Conservation (phyloP, 202 grass and related monocot species). For the Zizania palustris region DNA sequence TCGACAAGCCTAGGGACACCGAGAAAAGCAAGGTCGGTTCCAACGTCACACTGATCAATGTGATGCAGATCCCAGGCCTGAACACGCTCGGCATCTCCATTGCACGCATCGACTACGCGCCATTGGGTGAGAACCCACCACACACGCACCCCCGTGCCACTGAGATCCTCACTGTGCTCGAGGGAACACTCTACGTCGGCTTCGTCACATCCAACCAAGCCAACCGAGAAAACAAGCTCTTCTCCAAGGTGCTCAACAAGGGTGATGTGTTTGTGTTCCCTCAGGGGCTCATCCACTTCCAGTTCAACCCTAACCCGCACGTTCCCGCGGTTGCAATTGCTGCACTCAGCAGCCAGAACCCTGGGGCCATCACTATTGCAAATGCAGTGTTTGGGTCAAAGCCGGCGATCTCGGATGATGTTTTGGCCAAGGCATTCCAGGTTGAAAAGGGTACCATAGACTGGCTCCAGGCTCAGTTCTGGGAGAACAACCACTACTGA, state of each 20-base stretch:
- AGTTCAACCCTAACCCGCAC: constrained; percentile 33
- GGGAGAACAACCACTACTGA: constrained; percentile 35
- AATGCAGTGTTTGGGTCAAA: constrained; percentile 40
- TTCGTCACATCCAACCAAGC: constrained; percentile 38
- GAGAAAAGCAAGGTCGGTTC: constrained; percentile 42
- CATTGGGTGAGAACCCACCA: constrained; percentile 43
- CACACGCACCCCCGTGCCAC: constrained; percentile 51
- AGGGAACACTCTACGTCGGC: constrained; percentile 43
- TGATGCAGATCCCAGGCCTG: constrained; percentile 39
- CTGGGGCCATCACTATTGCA: constrained; percentile 37
- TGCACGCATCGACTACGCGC: constrained; percentile 36
- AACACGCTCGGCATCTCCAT: constrained; percentile 52
- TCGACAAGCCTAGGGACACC: constrained; percentile 38
- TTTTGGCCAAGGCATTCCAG: constrained; percentile 44
- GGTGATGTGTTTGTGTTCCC: constrained; percentile 53
- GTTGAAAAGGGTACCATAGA: constrained; percentile 39
- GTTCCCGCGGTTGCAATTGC: constrained; percentile 36
- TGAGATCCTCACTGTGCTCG: constrained; percentile 40
- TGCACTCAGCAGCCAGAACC: constrained; percentile 43
- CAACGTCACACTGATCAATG: constrained; percentile 50
- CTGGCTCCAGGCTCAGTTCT: constrained; percentile 47
- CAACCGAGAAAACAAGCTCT: constrained; percentile 30
- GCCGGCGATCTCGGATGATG: constrained; percentile 27
- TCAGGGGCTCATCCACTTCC: constrained; percentile 40
- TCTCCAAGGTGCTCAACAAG: constrained; percentile 41